These are phyloP conservation scores for Albifimbria verrucaria DNA, from an alignment of 2,329 filamentous ascomycete genomes.

Conservation along the genomic window DNA sequence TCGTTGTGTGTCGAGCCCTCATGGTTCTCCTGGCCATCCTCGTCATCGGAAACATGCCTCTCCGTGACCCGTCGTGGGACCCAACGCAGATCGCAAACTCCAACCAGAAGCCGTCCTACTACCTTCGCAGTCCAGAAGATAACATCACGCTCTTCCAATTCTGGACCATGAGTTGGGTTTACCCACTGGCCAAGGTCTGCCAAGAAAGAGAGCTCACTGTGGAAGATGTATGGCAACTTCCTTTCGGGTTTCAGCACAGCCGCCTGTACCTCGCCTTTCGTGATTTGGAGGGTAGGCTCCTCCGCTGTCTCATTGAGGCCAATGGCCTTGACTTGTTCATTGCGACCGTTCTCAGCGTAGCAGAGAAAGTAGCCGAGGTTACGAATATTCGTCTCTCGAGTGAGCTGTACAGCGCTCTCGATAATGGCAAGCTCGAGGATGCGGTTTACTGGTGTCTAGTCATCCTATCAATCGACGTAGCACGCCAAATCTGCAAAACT, in stretches of 20 bases:
- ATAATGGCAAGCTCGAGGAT: constrained; percentile 22
- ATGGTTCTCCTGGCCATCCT: constrained; percentile 22
- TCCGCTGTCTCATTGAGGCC: constrained; percentile 65
- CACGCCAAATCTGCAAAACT: constrained; percentile 32
- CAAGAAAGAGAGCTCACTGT: constrained; percentile 65
- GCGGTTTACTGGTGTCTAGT: constrained; percentile 33
- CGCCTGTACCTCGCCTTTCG: constrained; percentile 73
- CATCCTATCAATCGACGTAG: constrained; percentile 29
- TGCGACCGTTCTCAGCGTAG: constrained; percentile 58
- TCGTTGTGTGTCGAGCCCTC: constrained; percentile 17
- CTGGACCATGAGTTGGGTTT: constrained; percentile 81
- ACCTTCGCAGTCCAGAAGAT: constrained; percentile 72
- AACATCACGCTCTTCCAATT: constrained; percentile 77
- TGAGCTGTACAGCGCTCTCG: constrained; percentile 31
- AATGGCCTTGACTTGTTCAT: constrained; percentile 78
- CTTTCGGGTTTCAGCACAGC: constrained; percentile 77
- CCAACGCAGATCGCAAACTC: constrained; percentile 26
- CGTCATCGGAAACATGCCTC: constrained; percentile 32
- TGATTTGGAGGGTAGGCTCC: constrained; percentile 68
- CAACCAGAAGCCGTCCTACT: constrained; percentile 21
- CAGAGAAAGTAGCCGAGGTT: constrained; percentile 40
- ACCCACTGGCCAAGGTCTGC: constrained; percentile 66
- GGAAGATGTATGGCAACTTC: constrained; percentile 77
- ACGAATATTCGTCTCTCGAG: constrained; percentile 35
- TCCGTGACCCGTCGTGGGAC: constrained; percentile 32